Conservation (phyloP, 176 grass and related monocot species). For the Neostapfia colusana region DNA sequence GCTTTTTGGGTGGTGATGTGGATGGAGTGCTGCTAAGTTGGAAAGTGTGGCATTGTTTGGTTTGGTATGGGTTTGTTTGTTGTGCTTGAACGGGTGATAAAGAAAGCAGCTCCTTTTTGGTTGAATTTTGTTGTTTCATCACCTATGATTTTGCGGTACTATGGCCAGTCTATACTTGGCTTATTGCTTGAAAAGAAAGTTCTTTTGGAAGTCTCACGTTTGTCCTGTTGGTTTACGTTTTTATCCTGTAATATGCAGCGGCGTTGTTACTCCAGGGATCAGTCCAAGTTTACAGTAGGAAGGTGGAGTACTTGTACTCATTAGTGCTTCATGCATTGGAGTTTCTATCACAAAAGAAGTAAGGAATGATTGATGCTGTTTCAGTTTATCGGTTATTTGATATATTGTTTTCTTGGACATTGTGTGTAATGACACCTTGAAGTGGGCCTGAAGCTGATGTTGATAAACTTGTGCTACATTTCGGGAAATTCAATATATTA, state of each 20-base stretch:
- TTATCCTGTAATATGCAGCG: slow-evolving; percentile 48
- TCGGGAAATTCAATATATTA: no score
- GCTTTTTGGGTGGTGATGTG: neutral
- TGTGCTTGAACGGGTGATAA: neutral
- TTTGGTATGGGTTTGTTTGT: slow-evolving; percentile 7
- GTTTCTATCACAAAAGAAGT: slow-evolving; percentile 93
- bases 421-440: neutral
- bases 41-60: slow-evolving; percentile 4
- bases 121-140: neutral
- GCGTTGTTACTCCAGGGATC: slow-evolving; percentile 89
- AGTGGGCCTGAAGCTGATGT: slow-evolving; percentile 29
- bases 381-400: neutral
- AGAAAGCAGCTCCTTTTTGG: neutral
- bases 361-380: slow-evolving; percentile 28
- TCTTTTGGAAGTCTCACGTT: neutral
- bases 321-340: slow-evolving; percentile 79
- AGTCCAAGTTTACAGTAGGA: slow-evolving; percentile 86
- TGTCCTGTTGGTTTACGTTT: slow-evolving; percentile 16
- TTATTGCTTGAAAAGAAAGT: neutral
- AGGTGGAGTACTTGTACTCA: slow-evolving; percentile 95
- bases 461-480: slow-evolving; percentile 12
- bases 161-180: neutral
- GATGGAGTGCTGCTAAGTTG: neutral
- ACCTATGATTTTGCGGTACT: neutral
- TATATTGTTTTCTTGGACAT: neutral